Evolutionary conservation across 179 eudicot species (phyloP).

Genomic region (Heliamphora pulchella): DNA sequence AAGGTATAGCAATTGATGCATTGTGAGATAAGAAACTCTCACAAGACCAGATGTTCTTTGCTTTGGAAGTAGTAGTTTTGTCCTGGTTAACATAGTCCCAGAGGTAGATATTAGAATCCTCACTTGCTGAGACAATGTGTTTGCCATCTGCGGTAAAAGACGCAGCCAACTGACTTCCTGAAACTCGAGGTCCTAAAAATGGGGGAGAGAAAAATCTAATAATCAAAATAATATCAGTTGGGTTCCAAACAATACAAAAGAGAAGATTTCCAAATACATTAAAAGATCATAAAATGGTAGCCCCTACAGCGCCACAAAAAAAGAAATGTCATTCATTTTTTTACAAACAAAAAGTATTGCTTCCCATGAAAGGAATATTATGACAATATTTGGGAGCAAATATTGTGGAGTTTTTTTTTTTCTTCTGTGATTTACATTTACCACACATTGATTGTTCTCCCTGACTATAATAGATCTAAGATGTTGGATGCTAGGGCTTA

Average conservation of each 20-base stretch:
- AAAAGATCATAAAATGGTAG: background rate
- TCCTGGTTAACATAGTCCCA: constrained; percentile 48
- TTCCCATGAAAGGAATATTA: background rate
- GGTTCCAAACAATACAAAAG: background rate
- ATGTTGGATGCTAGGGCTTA: background rate
- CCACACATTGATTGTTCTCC: background rate
- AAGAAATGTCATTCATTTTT: background rate
- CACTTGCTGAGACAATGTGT: constrained; percentile 54
- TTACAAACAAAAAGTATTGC: background rate
- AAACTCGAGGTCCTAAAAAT: constrained; percentile 38
- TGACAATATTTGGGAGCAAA: background rate
- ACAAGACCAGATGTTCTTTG: constrained; percentile 37
- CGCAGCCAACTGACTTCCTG: constrained; percentile 49
- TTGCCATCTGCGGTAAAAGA: constrained; percentile 77
- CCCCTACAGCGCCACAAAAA: background rate
- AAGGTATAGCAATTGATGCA: constrained; percentile 63
- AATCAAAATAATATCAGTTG: background rate
- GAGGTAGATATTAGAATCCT: constrained; percentile 49
- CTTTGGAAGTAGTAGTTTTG: constrained; percentile 21
- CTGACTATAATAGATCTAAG: background rate
- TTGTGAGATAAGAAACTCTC: constrained; percentile 62
- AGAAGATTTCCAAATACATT: background rate
- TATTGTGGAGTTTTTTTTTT: too few species aligned
- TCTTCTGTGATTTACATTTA: too few species aligned
- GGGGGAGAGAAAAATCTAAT: constrained; percentile 12